A percentile compares a stretch with the other conserved stretches of the same genome.
Evolutionary conservation across 73 alveolate species (phyloP).

Genomic region (Paramecium tetraurelia): DNA sequence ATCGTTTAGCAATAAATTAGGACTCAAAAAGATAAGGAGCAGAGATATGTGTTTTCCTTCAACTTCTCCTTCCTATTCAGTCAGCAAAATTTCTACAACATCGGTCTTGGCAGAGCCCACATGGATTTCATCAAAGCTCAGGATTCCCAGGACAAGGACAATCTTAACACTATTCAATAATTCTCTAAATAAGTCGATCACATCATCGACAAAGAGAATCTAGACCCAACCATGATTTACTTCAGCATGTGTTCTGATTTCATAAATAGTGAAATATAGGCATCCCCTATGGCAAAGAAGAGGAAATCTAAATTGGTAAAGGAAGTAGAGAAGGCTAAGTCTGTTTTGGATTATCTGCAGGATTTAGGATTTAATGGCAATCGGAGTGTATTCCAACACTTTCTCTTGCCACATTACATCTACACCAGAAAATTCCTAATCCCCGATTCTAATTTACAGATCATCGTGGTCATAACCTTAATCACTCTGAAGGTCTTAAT

Average conservation of each 20-base stretch:
- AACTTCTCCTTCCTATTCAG: neutral
- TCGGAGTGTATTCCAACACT: neutral
- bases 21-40: neutral
- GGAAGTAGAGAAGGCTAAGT: neutral
- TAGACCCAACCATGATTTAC: conserved; percentile 30
- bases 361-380: conserved; percentile 42
- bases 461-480: neutral
- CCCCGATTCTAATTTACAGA: neutral
- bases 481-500: neutral
- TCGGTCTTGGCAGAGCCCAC: conserved; percentile 43
- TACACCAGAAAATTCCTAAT: conserved; percentile 17
- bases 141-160: neutral
- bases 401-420: conserved; percentile 23
- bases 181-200: conserved; percentile 23
- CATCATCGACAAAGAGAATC: conserved; percentile 10
- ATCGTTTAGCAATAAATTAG: conserved; percentile 4
- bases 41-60: conserved; percentile 1
- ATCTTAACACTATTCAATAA: neutral
- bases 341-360: neutral
- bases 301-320: neutral
- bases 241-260: conserved; percentile 20
- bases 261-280: neutral
- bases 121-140: neutral
- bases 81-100: neutral
- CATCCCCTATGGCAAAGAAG: neutral